phyloP scores from a whole-genome alignment of 2,329 filamentous ascomycete species.

The Curvularia sp. region DNA sequence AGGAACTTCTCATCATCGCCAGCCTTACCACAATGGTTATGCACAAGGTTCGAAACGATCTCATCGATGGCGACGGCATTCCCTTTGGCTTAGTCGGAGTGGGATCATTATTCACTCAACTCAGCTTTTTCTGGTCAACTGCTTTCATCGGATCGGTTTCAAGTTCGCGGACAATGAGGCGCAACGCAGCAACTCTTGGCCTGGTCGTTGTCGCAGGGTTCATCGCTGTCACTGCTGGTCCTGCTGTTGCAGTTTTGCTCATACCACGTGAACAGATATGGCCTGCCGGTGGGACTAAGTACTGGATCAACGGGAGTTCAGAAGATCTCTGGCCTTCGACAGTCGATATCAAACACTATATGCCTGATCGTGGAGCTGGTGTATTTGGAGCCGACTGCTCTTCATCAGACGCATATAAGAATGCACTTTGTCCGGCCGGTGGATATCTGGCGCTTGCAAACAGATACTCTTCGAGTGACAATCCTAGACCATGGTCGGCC shows the following conservation, averaged over 20 bases:
- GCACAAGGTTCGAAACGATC: not conserved
- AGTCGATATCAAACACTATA: not conserved
- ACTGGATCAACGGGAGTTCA: not conserved
- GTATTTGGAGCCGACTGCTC: not conserved
- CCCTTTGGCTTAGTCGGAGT: not conserved
- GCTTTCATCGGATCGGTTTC: not conserved
- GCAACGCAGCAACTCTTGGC: not conserved
- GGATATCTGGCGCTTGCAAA: not conserved
- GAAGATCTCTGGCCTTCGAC: not conserved
- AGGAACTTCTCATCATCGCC: not conserved
- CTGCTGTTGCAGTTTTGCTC: not conserved
- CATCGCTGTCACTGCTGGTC: not conserved
- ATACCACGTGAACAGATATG: not conserved
- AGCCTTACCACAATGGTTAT: not conserved
- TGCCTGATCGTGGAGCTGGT: not conserved
- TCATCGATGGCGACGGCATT: not conserved
- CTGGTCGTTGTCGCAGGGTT: not conserved
- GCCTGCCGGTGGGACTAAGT: not conserved
- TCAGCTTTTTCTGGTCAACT: not conserved
- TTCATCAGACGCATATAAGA: not conserved
- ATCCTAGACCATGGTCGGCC: constrained; percentile 1
- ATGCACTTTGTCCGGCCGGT: not conserved
- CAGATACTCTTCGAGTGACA: not conserved
- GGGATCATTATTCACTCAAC: not conserved
- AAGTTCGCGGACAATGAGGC: not conserved